Evolutionary conservation across 345 rosid genomes (phyloP).

Genomic region (Sisymbrium irio): DNA sequence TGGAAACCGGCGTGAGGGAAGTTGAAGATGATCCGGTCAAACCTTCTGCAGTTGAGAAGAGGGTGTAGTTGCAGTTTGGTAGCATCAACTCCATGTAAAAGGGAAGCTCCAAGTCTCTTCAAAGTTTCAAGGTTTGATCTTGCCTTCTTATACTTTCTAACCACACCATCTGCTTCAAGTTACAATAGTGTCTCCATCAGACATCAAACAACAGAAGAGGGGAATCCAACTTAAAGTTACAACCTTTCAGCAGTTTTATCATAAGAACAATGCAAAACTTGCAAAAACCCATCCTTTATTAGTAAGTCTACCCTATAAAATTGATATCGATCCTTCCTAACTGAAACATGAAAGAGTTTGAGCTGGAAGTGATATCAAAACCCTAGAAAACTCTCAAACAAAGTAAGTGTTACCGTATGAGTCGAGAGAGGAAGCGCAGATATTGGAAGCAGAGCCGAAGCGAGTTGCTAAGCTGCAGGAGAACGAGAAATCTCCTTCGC

Average conservation of each 20-base stretch:
- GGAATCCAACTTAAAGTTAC: slow-evolving; percentile 1
- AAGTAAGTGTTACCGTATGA: slow-evolving; percentile 32
- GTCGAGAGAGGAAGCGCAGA: slow-evolving; percentile 59
- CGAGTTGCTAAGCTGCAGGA: slow-evolving; percentile 39
- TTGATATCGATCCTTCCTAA: neutral
- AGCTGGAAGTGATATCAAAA: neutral
- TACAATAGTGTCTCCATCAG: neutral
- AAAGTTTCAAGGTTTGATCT: slow-evolving; percentile 40
- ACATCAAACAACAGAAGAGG: neutral
- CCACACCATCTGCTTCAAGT: slow-evolving; percentile 38
- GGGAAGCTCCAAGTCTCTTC: slow-evolving; percentile 40
- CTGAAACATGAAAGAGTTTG: neutral
- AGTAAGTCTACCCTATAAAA: neutral
- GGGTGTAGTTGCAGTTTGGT: slow-evolving; percentile 39
- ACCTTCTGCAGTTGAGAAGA: slow-evolving; percentile 37
- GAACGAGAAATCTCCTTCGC: slow-evolving; percentile 73
- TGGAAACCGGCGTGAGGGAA: slow-evolving; percentile 71
- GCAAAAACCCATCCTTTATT: neutral
- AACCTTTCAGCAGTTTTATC: neutral
- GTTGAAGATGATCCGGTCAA: slow-evolving; percentile 50
- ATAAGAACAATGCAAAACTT: neutral
- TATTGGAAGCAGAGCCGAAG: slow-evolving; percentile 49
- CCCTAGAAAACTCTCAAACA: slow-evolving; percentile 10
- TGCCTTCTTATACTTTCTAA: slow-evolving; percentile 44
- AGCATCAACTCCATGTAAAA: slow-evolving; percentile 56